Evolutionary conservation across 2,329 filamentous ascomycete species (phyloP).

Genomic region (Aphanoascus verrucosus): DNA sequence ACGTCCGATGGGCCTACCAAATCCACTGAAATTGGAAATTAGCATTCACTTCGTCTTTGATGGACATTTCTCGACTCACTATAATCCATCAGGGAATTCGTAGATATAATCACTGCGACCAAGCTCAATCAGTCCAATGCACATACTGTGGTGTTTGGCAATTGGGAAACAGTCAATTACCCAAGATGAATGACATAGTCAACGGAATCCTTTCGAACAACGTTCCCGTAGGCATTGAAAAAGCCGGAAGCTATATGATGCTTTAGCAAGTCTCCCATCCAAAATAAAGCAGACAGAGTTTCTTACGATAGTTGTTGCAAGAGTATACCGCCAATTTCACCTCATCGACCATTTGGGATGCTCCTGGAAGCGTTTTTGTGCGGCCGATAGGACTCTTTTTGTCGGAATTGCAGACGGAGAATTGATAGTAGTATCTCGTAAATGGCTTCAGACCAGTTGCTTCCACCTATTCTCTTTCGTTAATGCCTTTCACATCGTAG

Average conservation of each 20-base stretch:
- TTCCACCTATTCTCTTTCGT: slow-evolving; percentile 43
- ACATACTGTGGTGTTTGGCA: not conserved
- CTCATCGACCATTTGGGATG: slow-evolving; percentile 43
- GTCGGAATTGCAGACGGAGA: slow-evolving; percentile 55
- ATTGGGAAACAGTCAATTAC: not conserved
- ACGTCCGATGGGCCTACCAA: slow-evolving; percentile 12
- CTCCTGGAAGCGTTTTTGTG: slow-evolving; percentile 57
- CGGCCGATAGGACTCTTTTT: slow-evolving; percentile 50
- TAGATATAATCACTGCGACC: slow-evolving; percentile 49
- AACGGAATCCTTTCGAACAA: slow-evolving; percentile 48
- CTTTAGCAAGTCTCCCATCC: not conserved
- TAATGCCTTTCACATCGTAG: not conserved
- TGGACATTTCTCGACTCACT: slow-evolving; percentile 14
- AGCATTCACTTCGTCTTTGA: slow-evolving; percentile 18
- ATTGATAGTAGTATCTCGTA: slow-evolving; percentile 57
- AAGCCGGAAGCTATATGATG: slow-evolving; percentile 39
- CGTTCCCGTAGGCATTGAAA: slow-evolving; percentile 52
- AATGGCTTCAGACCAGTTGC: slow-evolving; percentile 52
- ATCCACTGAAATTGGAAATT: slow-evolving; percentile 20
- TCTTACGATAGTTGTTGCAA: slow-evolving; percentile 52
- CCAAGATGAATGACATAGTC: slow-evolving; percentile 50
- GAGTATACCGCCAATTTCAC: slow-evolving; percentile 60
- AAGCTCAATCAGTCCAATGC: not conserved
- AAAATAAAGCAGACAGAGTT: slow-evolving; percentile 58
- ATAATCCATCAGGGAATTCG: slow-evolving; percentile 42